Base-by-base conservation (phyloP, 768 basidiomycete species). In the Gloeopeniophorella convolvens region DNA sequence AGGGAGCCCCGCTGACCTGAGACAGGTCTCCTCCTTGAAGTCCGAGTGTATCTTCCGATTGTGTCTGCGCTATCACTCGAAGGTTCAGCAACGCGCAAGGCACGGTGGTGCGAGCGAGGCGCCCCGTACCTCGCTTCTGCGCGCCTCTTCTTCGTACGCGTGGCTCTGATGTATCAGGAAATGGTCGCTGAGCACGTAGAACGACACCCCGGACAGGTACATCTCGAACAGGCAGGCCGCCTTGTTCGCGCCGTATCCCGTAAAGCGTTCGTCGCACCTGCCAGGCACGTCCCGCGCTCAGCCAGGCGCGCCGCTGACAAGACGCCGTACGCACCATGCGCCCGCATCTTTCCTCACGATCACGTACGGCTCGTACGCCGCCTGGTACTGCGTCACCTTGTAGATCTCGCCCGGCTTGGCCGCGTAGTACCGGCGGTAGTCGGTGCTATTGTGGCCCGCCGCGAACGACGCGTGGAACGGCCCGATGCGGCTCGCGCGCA, bases 231-330 rank as follows among this genome's bases (percentile, higher is more conserved):
- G 73, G 62, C 91, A 93, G 9, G 92, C 90, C 2, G 91, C 91
- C 65, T 94, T 94, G 72, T 94, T 94, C 2, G 82, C 89, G 4
- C 91, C 91, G 63, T 93, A 93, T 1, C 91, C 91, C 39, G 91
- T 75, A 61, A 94, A 94, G 28, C 89, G 78, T 63, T 92, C 89
- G 59, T 93, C 89, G 60, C 90, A 93, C 89, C 89, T 90, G 52
- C 15, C 28, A 16, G 5, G 27, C 16, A 20, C 23, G 35, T 31
- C 48, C 18, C n/a, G n/a, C n/a, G n/a, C n/a, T n/a, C n/a, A n/a
- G n/a, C n/a, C n/a, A n/a, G n/a, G n/a, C n/a, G n/a, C n/a, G n/a
- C n/a, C n/a, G n/a, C n/a, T n/a, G n/a, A n/a, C n/a, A n/a, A n/a
- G n/a, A n/a, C n/a, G n/a, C n/a, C n/a, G n/a, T n/a, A 48, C 39